Percentiles rank a stretch among this genome's conserved stretches.
Evolutionary conservation across 2,329 filamentous ascomycete species (phyloP).

Genomic region (Verticillium longisporum): DNA sequence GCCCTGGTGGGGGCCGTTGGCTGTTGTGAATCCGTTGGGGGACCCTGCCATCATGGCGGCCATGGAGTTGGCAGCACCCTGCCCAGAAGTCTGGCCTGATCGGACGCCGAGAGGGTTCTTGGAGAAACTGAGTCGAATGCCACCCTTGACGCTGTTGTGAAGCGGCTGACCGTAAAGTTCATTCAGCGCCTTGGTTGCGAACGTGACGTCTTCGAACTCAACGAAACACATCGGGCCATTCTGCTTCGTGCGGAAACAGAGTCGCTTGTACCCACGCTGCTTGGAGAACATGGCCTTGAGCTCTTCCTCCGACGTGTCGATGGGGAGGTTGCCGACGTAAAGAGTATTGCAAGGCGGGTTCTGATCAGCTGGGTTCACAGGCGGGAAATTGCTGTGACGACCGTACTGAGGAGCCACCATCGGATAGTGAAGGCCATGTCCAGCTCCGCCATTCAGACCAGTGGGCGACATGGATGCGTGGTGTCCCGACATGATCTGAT

Average conservation of each 20-base stretch:
- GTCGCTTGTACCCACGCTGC: constrained; percentile 87
- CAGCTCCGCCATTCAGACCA: constrained; percentile 34
- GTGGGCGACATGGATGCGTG: constrained; percentile 50
- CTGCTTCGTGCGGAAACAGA: constrained; percentile 90
- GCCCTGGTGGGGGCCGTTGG: constrained; percentile 76
- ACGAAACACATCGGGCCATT: constrained; percentile 99
- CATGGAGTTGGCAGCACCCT: constrained; percentile 41
- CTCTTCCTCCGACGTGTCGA: constrained; percentile 91
- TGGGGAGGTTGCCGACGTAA: constrained; percentile 93
- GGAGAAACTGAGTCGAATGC: constrained; percentile 91
- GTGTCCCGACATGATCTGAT: constrained; percentile 28
- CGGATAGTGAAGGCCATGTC: constrained; percentile 20
- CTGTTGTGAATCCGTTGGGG: constrained; percentile 51
- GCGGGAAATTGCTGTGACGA: constrained; percentile 63
- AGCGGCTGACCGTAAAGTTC: constrained; percentile 83
- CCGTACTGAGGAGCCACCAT: constrained; percentile 20
- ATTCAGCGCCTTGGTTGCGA: constrained; percentile 83
- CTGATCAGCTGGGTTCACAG: constrained; percentile 89
- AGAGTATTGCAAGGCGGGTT: constrained; percentile 97
- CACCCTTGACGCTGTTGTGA: constrained; percentile 89
- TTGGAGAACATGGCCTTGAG: constrained; percentile 90
- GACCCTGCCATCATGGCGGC: constrained; percentile 42
- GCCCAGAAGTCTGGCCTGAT: constrained; percentile 57
- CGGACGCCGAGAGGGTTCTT: constrained; percentile 95
- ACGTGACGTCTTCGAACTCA: constrained; percentile 90